A percentile compares a stretch with the other conserved stretches of the same genome.
phyloP scores from a whole-genome alignment of 2,329 filamentous ascomycete genomes.

The Penicillium sp. region DNA sequence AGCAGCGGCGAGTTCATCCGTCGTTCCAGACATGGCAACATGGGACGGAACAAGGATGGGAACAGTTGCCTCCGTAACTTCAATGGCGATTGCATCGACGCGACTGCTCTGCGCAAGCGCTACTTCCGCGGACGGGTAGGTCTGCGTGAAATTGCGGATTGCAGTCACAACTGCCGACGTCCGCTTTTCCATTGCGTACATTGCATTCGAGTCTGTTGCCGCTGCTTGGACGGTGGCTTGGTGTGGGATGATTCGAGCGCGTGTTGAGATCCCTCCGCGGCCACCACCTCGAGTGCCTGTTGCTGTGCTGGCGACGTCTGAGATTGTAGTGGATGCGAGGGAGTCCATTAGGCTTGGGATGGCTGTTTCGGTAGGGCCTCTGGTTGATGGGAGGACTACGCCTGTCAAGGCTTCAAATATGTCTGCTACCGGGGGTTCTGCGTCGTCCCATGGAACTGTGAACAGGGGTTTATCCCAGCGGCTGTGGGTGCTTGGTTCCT shows the following conservation, averaged over 20 bases:
- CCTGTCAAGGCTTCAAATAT: constrained; percentile 60
- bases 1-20: constrained; percentile 44
- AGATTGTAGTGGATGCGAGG: constrained; percentile 22
- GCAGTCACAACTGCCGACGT: constrained; percentile 43
- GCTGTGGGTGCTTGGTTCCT: constrained; percentile 65
- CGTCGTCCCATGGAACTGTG: constrained; percentile 58
- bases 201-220: constrained; percentile 40
- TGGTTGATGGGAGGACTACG: constrained; percentile 29
- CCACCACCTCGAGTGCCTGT: constrained; percentile 16
- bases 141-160: constrained; percentile 41
- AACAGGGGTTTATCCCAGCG: constrained; percentile 66
- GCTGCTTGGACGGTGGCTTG: constrained; percentile 44
- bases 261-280: constrained; percentile 15
- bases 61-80: constrained; percentile 31
- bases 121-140: constrained; percentile 38
- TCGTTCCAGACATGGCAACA: constrained; percentile 36
- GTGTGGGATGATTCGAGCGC: constrained; percentile 39
- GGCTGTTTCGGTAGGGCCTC: constrained; percentile 8
- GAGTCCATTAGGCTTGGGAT: constrained; percentile 19
- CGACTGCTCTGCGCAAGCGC: constrained; percentile 32
- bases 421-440: constrained; percentile 54
- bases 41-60: constrained; percentile 40
- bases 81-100: constrained; percentile 34
- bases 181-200: constrained; percentile 46
- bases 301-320: constrained; percentile 30